Percentiles rank a stretch among this genome's conserved stretches.
Conservation (phyloP, 2,329 filamentous ascomycete genomes). For the Diaporthe citrichinensis region DNA sequence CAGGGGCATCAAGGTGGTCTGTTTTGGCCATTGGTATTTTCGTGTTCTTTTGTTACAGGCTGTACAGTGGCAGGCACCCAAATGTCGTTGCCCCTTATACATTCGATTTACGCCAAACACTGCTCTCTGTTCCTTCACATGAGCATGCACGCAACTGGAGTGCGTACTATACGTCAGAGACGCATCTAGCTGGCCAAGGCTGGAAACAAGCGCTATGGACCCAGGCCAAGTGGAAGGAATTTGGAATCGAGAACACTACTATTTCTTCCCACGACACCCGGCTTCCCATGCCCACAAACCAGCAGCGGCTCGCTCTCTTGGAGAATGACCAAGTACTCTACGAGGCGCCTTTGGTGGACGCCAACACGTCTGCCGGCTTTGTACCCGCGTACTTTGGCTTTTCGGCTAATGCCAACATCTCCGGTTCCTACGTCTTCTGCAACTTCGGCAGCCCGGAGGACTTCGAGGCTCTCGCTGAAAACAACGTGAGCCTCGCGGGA, state of each 20-base stretch:
- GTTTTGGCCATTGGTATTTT: background rate
- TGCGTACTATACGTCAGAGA: conserved; percentile 1
- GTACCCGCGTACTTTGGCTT: conserved; percentile 1
- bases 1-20: background rate
- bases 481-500: background rate
- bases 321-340: background rate
- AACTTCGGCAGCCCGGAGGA: background rate
- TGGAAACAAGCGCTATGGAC: background rate
- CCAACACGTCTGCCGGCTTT: conserved; percentile 2
- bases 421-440: background rate
- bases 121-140: background rate
- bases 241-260: background rate
- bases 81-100: background rate
- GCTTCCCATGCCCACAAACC: background rate
- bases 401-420: background rate
- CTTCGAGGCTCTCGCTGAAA: background rate
- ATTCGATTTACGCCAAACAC: background rate
- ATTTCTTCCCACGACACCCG: background rate
- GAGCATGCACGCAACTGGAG: conserved; percentile 10
- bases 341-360: conserved; percentile 3
- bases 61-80: background rate
- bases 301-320: background rate
- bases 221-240: background rate
- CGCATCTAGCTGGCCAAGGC: background rate
- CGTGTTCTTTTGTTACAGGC: background rate